Base-by-base conservation (phyloP, 2,329 filamentous ascomycete species). In the Calonectria pseudoreteaudii region DNA sequence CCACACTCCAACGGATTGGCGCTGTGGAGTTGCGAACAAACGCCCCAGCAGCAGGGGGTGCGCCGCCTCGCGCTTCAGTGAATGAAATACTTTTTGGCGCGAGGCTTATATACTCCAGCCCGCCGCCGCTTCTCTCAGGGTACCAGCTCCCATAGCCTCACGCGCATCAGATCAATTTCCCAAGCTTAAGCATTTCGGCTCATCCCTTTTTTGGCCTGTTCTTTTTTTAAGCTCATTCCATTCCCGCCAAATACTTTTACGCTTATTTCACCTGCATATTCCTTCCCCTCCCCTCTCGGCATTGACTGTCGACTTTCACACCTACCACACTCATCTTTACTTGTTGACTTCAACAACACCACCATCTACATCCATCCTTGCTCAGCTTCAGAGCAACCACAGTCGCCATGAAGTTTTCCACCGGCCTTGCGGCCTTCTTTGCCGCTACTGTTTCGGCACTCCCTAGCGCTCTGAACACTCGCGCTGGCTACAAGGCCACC, bases 401-500 rank as follows among this genome's bases (percentile, higher is more conserved):
- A 26, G 8, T 47, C 68, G 70, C 49, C 16, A 80, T 80, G 78
- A 80, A 80, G 75, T 77, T 76, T 65, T 70, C 77, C 41, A 50
- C 77, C 41, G 66, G 78, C 76, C 76, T 80, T 49, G 66, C 76
- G 70, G 77, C 78, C 53, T 50, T 73, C 23, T 72, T 80, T 44
- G 66, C 75, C 50, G 64, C 77, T 44, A 71, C 77, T 44, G 73
- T 66, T 31, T 75, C 76, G 58, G 78, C 74, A 20, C 72, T 79
- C 23, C 78, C 78, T 56, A 65, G 76, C 44, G 31, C 60, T 20
- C 50, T 74, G 26, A 73, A 75, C 67, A 56, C 66, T n/a, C 66
- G 67, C 67, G 71, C 73, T 49, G 73, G 75, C 47, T 66, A 68
- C 50, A 31, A 73, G 20, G 49, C 74, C 30, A n/a, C 71, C n/a